Evolutionary conservation across 306 rosid genomes (phyloP).

Genomic region (Fragaria iinumae): DNA sequence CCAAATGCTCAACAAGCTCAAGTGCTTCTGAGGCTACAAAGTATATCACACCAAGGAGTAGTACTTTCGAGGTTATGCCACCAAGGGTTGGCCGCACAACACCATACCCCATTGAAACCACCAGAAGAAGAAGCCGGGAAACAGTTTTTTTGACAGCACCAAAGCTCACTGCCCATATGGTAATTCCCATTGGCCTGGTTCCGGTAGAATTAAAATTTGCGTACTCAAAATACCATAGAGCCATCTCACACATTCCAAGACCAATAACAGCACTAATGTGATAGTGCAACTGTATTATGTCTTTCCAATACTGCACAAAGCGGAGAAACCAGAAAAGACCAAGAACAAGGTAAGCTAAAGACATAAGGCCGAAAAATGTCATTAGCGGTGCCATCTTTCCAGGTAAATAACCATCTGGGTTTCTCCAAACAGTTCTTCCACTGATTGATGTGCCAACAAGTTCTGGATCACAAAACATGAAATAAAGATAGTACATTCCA

Average conservation of each 20-base stretch:
- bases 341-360: constrained; percentile 61
- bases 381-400: constrained; percentile 70
- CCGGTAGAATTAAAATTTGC: constrained; percentile 70
- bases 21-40: constrained; percentile 72
- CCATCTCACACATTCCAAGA: constrained; percentile 84
- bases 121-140: constrained; percentile 67
- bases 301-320: constrained; percentile 64
- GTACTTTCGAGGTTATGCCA: constrained; percentile 50
- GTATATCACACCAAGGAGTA: constrained; percentile 58
- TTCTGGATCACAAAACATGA: constrained; percentile 81
- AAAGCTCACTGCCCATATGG: constrained; percentile 65
- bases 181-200: constrained; percentile 68
- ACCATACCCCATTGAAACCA: constrained; percentile 73
- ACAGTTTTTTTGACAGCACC: constrained; percentile 66
- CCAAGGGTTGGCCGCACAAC: constrained; percentile 71
- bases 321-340: constrained; percentile 70
- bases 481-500: constrained; percentile 72
- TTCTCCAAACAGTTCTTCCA: constrained; percentile 78
- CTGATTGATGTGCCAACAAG: constrained; percentile 52
- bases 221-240: constrained; percentile 73
- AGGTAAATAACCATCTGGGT: constrained; percentile 70
- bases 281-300: constrained; percentile 65
- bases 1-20: constrained; percentile 76
- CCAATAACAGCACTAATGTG: constrained; percentile 72
- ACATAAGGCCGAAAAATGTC: constrained; percentile 71